phyloP scores from a whole-genome alignment of 441 rosid genomes.

The Theobroma grandiflorum region DNA sequence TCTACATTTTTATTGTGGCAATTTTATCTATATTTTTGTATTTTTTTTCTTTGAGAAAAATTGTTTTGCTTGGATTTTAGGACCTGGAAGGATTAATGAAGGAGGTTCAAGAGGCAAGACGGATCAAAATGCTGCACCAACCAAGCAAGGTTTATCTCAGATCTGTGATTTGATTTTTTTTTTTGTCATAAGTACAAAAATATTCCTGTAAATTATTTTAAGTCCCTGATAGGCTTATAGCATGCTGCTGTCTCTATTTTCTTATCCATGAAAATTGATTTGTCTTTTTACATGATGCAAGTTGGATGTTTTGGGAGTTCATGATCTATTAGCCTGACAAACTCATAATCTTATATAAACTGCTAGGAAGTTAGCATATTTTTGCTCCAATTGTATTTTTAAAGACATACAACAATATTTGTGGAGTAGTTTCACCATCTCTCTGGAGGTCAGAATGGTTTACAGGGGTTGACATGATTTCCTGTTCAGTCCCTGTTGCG shows the following conservation, averaged over 20 bases:
- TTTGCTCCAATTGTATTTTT: not conserved
- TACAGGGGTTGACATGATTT: not conserved
- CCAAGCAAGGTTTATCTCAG: conserved; percentile 82
- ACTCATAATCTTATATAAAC: not conserved
- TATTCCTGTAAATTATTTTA: not conserved
- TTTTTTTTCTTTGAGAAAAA: not conserved
- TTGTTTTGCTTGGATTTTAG: conserved; percentile 42
- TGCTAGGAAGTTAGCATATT: not conserved
- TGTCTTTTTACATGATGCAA: conserved; percentile 5
- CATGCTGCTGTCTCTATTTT: not conserved
- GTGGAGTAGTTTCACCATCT: not conserved
- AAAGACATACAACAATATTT: not conserved
- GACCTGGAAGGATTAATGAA: conserved; percentile 92
- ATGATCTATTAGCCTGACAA: not conserved
- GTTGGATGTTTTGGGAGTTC: not conserved
- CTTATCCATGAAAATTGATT: not conserved
- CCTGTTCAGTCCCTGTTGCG: not conserved
- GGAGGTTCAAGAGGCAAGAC: conserved; percentile 99
- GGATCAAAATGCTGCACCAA: conserved; percentile 98
- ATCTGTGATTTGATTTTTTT: conserved; percentile 17
- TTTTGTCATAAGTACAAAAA: not conserved
- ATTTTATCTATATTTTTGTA: not conserved
- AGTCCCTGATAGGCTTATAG: not conserved
- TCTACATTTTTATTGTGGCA: not conserved
- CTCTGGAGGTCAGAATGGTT: not conserved